These are phyloP conservation scores for Ensete glaucum DNA, from an alignment of 176 grass and related monocot species.

Conservation along the genomic window DNA sequence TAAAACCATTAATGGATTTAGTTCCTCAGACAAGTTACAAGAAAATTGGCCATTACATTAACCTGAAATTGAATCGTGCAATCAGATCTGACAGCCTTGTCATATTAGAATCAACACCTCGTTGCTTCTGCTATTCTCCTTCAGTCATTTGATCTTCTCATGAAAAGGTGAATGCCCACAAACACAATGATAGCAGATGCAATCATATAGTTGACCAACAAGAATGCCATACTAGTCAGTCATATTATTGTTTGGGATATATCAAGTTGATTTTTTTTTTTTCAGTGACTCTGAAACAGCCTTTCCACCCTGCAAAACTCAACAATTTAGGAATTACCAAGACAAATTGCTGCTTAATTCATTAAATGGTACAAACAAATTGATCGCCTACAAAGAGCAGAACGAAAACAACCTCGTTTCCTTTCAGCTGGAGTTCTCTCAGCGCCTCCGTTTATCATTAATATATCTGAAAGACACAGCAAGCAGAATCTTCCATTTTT, in stretches of 20 bases:
- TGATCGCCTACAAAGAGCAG: background rate
- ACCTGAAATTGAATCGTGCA: too few species aligned
- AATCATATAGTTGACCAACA: conserved; percentile 1
- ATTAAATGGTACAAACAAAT: background rate
- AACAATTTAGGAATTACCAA: background rate
- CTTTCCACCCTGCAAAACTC: conserved; percentile 58
- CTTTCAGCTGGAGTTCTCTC: conserved; percentile 52
- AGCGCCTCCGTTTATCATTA: background rate
- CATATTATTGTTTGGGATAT: conserved; percentile 63
- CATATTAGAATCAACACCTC: too few species aligned
- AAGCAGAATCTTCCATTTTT: conserved; percentile 20
- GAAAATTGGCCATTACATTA: too few species aligned
- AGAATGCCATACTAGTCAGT: conserved; percentile 69
- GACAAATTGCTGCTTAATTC: too few species aligned
- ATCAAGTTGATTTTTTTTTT: conserved; percentile 69
- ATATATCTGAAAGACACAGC: conserved; percentile 69
- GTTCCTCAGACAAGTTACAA: too few species aligned
- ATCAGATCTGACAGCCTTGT: too few species aligned
- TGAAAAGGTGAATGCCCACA: too few species aligned
- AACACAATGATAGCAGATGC: too few species aligned
- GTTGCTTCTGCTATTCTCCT: too few species aligned
- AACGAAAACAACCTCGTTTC: conserved; percentile 47
- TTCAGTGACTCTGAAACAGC: conserved; percentile 67
- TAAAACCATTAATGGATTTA: too few species aligned
- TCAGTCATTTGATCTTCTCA: too few species aligned